A percentile compares a stretch with the other conserved stretches of the same genome.
Evolutionary conservation across 1,284 basidiomycete genomes (phyloP).

Genomic region (Microbotryomycetes sp.): DNA sequence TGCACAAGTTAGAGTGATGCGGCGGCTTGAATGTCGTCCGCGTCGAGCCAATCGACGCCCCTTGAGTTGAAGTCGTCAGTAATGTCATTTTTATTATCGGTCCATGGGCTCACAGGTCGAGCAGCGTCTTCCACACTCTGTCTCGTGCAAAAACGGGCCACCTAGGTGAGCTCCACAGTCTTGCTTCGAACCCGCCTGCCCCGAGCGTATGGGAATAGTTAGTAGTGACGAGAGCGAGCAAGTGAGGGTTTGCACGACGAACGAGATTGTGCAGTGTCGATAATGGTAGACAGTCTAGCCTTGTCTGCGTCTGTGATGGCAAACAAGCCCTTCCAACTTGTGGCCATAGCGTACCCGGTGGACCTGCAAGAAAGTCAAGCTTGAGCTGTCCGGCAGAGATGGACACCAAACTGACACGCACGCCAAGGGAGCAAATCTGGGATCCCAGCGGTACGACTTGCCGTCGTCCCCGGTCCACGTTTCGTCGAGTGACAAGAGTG

Average conservation of each 20-base stretch:
- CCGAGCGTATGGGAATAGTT: neutral
- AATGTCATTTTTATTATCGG: no score
- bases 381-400: no score
- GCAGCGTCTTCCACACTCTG: constrained; percentile 27
- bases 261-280: constrained; percentile 20
- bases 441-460: constrained; percentile 25
- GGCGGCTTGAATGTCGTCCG: constrained; percentile 31
- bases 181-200: constrained; percentile 11
- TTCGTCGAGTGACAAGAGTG: constrained; percentile 23
- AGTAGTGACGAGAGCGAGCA: neutral
- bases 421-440: constrained; percentile 30
- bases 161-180: constrained; percentile 24
- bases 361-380: constrained; percentile 4
- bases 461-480: constrained; percentile 17
- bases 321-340: constrained; percentile 21
- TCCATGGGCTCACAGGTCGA: constrained; percentile 8
- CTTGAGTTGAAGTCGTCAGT: neutral
- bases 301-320: constrained; percentile 10
- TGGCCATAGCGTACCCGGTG: constrained; percentile 6
- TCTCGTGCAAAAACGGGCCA: constrained; percentile 30
- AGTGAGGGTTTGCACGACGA: neutral
- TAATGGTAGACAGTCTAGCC: constrained; percentile 1
- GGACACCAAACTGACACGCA: no score
- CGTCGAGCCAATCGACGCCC: constrained; percentile 32
- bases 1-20: constrained; percentile 15